phyloP scores from a whole-genome alignment of 805 yeast species.

The Jamesozyma spencerorum region DNA sequence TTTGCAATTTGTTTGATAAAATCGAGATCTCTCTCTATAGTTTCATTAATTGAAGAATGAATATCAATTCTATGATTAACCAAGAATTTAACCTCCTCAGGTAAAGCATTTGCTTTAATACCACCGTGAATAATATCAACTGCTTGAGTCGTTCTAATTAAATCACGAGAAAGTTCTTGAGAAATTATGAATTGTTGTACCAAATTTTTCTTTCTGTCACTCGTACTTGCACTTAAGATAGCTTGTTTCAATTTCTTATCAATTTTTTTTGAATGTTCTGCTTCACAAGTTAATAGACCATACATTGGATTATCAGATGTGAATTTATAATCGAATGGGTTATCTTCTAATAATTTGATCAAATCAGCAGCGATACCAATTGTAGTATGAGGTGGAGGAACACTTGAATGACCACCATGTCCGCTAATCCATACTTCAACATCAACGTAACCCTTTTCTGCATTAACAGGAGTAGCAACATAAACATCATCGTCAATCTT shows the following conservation, averaged over 20 bases:
- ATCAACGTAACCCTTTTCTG: constrained; percentile 55
- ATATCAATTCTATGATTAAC: constrained; percentile 59
- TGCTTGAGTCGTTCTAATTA: constrained; percentile 57
- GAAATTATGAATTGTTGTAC: constrained; percentile 24
- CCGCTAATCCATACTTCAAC: constrained; percentile 43
- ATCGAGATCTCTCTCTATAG: constrained; percentile 31
- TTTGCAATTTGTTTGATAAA: constrained; percentile 38
- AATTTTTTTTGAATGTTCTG: constrained; percentile 35
- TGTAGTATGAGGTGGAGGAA: constrained; percentile 75
- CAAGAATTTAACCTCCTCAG: constrained; percentile 47
- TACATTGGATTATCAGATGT: constrained; percentile 50
- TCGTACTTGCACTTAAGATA: constrained; percentile 29
- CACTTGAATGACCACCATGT: constrained; percentile 73
- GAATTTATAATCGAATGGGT: constrained; percentile 35
- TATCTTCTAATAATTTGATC: constrained; percentile 44
- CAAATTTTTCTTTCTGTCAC: constrained; percentile 28
- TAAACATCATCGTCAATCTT: constrained; percentile 36
- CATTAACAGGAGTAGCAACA: constrained; percentile 46
- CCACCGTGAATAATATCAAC: constrained; percentile 64
- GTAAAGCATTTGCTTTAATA: constrained; percentile 66
- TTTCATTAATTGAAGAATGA: constrained; percentile 41
- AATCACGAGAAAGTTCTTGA: constrained; percentile 25
- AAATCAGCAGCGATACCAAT: constrained; percentile 66
- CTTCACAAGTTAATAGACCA: constrained; percentile 49
- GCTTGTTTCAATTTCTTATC: constrained; percentile 16